A percentile compares a stretch with the other conserved stretches of the same genome.
These are phyloP conservation scores for Pichia cephalocereana DNA, from an alignment of 805 yeast genomes.

Conservation along the genomic window DNA sequence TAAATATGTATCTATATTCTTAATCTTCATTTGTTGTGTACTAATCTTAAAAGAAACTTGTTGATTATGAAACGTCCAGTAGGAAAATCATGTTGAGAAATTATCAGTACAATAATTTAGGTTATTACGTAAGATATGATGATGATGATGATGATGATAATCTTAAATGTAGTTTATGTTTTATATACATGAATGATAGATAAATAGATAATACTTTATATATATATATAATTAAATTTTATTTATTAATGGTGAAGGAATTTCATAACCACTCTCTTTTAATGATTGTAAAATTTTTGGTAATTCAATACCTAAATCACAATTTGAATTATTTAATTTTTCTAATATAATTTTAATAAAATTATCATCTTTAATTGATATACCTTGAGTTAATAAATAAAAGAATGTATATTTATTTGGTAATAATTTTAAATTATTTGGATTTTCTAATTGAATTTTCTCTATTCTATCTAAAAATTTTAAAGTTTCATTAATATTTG, in stretches of 20 bases:
- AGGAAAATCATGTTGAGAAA: not conserved
- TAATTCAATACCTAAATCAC: constrained; percentile 30
- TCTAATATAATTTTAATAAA: constrained; percentile 29
- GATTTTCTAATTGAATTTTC: constrained; percentile 10
- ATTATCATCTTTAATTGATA: constrained; percentile 23
- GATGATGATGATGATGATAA: too few relatives aligned
- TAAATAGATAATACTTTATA: not conserved
- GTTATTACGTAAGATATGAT: too few relatives aligned
- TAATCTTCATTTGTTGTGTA: constrained; percentile 15
- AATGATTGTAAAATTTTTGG: constrained; percentile 28
- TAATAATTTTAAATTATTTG: constrained; percentile 11
- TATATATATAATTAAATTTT: not conserved
- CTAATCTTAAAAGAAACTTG: too few relatives aligned
- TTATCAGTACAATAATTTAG: not conserved
- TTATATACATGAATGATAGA: not conserved
- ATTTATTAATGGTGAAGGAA: constrained; percentile 12
- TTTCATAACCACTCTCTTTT: constrained; percentile 10
- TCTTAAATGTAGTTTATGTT: too few relatives aligned
- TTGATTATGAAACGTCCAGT: too few relatives aligned
- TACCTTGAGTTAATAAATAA: constrained; percentile 34
- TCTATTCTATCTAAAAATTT: constrained; percentile 31
- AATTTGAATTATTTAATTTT: constrained; percentile 27
- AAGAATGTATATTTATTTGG: constrained; percentile 46
- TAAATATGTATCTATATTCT: constrained; percentile 24
- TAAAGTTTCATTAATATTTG: constrained; percentile 27